phyloP scores from a whole-genome alignment of 2,329 filamentous ascomycete genomes.

The Tolypocladium tundrense region DNA sequence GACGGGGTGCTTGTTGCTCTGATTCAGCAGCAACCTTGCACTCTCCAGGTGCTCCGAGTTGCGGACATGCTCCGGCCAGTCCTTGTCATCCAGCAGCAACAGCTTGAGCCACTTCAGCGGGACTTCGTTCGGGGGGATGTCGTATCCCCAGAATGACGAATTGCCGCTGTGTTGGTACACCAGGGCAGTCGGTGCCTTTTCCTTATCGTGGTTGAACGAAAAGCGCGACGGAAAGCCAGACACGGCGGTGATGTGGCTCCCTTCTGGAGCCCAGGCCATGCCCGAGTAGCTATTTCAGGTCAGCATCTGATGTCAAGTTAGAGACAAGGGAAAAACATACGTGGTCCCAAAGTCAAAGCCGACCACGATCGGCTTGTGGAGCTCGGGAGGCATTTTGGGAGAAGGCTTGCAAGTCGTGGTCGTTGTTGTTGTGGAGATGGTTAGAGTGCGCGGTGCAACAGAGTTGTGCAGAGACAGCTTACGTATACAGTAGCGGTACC shows the following conservation, averaged over 20 bases:
- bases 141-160: slow-evolving; percentile 20
- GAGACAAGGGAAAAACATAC: slow-evolving; percentile 10
- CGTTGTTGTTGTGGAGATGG: too few species aligned
- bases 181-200: slow-evolving; percentile 21
- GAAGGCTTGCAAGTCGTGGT: neutral
- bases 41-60: slow-evolving; percentile 10
- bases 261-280: slow-evolving; percentile 25
- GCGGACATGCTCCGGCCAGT: slow-evolving; percentile 15
- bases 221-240: slow-evolving; percentile 17
- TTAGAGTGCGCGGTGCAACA: too few species aligned
- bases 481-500: too few species aligned
- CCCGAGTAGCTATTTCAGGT: slow-evolving; percentile 23
- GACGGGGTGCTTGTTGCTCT: slow-evolving; percentile 9
- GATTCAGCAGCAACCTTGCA: neutral
- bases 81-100: slow-evolving; percentile 19
- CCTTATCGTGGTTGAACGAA: slow-evolving; percentile 12
- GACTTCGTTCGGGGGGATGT: slow-evolving; percentile 9
- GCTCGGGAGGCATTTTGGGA: neutral
- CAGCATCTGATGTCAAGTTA: neutral
- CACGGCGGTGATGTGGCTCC: slow-evolving; percentile 16
- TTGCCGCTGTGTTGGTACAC: neutral
- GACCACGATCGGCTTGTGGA: slow-evolving; percentile 16
- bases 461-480: too few species aligned
- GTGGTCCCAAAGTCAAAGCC: slow-evolving; percentile 39
- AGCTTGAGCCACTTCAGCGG: slow-evolving; percentile 32